Conservation (phyloP, 257 asterid genomes). For the Penstemon davidsonii region DNA sequence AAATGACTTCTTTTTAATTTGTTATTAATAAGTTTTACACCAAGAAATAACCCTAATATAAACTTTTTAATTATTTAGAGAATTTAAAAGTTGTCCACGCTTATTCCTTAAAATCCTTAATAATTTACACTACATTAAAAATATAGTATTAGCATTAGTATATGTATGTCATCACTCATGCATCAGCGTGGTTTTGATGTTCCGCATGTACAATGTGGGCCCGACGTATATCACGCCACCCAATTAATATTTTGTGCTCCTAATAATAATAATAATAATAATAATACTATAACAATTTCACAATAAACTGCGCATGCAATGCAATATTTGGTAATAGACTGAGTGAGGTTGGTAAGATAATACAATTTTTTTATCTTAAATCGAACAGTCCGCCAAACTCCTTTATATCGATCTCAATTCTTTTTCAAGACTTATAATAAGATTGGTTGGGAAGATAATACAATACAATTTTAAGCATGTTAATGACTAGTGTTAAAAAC, state of each 20-base stretch:
- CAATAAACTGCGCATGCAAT: constrained; percentile 50
- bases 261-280: no score
- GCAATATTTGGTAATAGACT: not conserved
- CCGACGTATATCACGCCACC: constrained; percentile 55
- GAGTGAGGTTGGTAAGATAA: not conserved
- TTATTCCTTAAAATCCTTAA: not conserved
- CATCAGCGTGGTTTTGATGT: constrained; percentile 35
- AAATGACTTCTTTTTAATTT: no score
- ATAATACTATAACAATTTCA: constrained; percentile 34
- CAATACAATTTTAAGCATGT: no score
- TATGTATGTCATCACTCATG: constrained; percentile 6
- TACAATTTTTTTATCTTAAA: not conserved
- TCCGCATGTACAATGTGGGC: constrained; percentile 59
- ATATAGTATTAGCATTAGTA: not conserved
- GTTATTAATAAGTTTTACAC: no score
- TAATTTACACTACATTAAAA: not conserved
- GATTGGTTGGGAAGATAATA: no score
- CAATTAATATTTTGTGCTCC: constrained; percentile 26
- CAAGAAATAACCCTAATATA: no score
- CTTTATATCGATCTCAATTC: no score
- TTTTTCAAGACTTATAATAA: no score
- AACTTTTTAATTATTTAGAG: no score
- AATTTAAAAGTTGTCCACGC: not conserved
- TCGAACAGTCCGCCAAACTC: no score
- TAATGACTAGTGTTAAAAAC: no score